Evolutionary conservation across 257 asterid species (phyloP), one percentile per base, ranked within the genome.

Genomic region (Penstemon barbatus): DNA sequence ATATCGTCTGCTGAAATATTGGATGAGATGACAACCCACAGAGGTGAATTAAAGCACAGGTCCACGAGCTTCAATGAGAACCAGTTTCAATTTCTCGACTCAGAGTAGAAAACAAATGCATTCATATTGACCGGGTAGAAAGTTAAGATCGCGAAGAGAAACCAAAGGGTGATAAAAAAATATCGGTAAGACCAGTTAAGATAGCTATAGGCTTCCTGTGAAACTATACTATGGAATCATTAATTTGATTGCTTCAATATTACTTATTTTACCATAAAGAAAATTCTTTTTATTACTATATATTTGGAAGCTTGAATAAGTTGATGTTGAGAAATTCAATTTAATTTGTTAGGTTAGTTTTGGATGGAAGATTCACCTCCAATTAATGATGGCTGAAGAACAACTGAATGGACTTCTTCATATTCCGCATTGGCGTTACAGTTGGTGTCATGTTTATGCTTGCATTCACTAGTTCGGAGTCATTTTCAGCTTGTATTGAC

Each of bases 31-130:
- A 81, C 88, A 0, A 92, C 97, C 3, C 82, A 75, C 54, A 84
- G 96, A 82, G 98, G 98, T 37, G 98, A 92, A 69, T 57, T 92
- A 71, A 92, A 89, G 86, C 96, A 66, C 72, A 79, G 90, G 61
- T 79, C 97, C 1, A 56, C 71, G 37, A 92, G 96, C 91, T 82
- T 84, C 83, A 89, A 78, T 38, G 89, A 86, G 15, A 82, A 83
- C 73, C 91, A 83, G 57, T 75, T 57, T 81, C 96, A 83, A 87
- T 65, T 51, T 18, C 46, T 51, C 5, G 42, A 56, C 40, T 54
- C 37, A 33, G 41, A n/a, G 64, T 49, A 54, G 58, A 54, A 54
- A 12, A 12, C 6, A 57, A 19, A 44, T 25, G 33, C 33, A 25
- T 25, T 25, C 33, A 25, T 25, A 25, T 25, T 25, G 33, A 25